phyloP scores from a whole-genome alignment of 1,139 yeast species.

The Pichia norvegensis region DNA sequence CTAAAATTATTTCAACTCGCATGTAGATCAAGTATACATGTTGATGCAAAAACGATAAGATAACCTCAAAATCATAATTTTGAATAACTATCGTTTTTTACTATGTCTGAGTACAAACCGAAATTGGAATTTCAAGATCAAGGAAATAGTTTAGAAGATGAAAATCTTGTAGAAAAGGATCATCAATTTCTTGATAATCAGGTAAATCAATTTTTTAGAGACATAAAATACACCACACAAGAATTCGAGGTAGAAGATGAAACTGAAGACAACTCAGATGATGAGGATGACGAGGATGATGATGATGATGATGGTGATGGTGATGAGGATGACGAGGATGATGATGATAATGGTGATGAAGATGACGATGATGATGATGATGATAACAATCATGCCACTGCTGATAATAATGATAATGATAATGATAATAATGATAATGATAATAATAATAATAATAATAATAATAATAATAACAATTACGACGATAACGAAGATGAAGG shows the following conservation, averaged over 20 bases:
- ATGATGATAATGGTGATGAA: slow-evolving; percentile 4
- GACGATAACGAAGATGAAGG: too few relatives aligned
- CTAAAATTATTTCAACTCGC: too few relatives aligned
- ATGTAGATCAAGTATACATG: too few relatives aligned
- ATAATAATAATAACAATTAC: too few relatives aligned
- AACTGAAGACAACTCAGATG: slow-evolving; percentile 8
- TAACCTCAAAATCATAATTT: too few relatives aligned
- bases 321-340: slow-evolving; percentile 7
- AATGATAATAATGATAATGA: slow-evolving; percentile 17
- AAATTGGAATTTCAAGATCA: background rate
- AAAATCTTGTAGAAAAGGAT: slow-evolving; percentile 11
- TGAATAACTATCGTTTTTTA: too few relatives aligned
- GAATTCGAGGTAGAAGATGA: background rate
- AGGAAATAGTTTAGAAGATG: background rate
- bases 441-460: too few relatives aligned
- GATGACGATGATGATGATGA: slow-evolving; percentile 14
- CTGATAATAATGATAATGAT: background rate
- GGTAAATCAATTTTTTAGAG: slow-evolving; percentile 24
- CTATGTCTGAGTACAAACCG: background rate
- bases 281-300: slow-evolving; percentile 1
- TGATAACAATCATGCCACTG: background rate
- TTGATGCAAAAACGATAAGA: too few relatives aligned
- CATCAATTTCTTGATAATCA: slow-evolving; percentile 23
- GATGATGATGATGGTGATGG: slow-evolving; percentile 8
- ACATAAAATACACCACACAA: slow-evolving; percentile 17